phyloP scores from a whole-genome alignment of 78 protist species.

The Tieghemostelium lacteum region DNA sequence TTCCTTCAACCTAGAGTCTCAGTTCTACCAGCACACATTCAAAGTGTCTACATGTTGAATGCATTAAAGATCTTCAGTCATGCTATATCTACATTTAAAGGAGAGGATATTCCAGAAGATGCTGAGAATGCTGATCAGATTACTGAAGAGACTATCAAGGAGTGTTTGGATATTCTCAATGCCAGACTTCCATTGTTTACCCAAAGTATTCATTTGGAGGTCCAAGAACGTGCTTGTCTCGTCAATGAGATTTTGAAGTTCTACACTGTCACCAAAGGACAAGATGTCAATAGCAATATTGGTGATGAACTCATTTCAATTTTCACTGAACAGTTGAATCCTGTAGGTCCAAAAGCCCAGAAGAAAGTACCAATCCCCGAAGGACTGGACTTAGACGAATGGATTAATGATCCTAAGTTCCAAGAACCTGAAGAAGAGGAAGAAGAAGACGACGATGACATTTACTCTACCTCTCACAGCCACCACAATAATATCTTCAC shows the following conservation, averaged over 20 bases:
- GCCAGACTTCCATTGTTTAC: constrained; percentile 65
- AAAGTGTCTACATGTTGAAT: constrained; percentile 84
- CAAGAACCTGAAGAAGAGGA: constrained; percentile 55
- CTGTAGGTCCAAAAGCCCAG: constrained; percentile 93
- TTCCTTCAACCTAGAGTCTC: constrained; percentile 82
- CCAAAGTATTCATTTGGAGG: constrained; percentile 84
- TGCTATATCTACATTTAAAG: constrained; percentile 39
- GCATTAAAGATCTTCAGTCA: constrained; percentile 89
- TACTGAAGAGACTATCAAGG: constrained; percentile 28
- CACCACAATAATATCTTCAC: neutral
- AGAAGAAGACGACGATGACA: constrained; percentile 6
- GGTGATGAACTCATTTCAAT: constrained; percentile 56
- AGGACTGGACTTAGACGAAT: constrained; percentile 80
- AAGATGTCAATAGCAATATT: constrained; percentile 43
- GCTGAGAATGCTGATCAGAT: constrained; percentile 13
- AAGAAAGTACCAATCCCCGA: constrained; percentile 88
- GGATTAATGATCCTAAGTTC: constrained; percentile 73
- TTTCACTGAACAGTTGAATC: constrained; percentile 87
- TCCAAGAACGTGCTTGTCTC: constrained; percentile 92
- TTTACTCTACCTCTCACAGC: neutral
- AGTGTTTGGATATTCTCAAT: constrained; percentile 10
- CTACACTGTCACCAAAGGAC: constrained; percentile 8
- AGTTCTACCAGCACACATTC: constrained; percentile 90
- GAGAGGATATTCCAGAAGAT: constrained; percentile 10
- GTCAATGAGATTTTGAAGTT: constrained; percentile 55